Evolutionary conservation across 2,329 filamentous ascomycete genomes (phyloP), one percentile per base, ranked within the genome.

Genomic region (Cercospora sojina): DNA sequence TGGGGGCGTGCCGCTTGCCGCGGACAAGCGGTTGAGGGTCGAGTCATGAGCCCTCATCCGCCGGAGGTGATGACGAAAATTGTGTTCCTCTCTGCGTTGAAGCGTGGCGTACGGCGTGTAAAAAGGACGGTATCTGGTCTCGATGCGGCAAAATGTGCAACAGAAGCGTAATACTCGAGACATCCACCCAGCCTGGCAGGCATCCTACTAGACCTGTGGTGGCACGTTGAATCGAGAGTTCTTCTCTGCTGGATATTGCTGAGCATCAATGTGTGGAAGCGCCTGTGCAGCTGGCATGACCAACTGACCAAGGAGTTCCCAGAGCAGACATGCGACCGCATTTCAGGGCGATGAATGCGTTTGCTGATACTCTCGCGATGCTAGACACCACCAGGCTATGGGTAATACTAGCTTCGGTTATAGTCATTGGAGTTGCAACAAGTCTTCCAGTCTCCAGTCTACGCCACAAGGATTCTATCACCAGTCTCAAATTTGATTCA

Each of bases 11-110:
- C 58, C 61, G 57, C 27, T 69, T 20, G 66, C 69, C 8, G 51
- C 62, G 47, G 71, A 70, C 9, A 76, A 76, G 69, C 70, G 70
- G 64, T 59, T 61, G 27, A 75, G 68, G 67, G 62, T 75, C 23
- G 67, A 69, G 38, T 67, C 56, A 32, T 74, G 51, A 72, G 51
- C 55, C 29, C 23, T 49, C 35, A 13, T 27, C 58, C 3, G 38
- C 35, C 23, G 1, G 12, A 16, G 20, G 6, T n/a, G 47, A 51
- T 57, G 53, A 57, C 53, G 53, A 57, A 57, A 32, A 20, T 35
- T 35, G 29, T 31, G 29, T 57, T 57, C 31, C 27, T 57, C 16
- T 56, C n/a, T 20, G 53, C 53, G 53, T 57, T 57, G 29, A 12
- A 57, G 53, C 53, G 27, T 57, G 53, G 53, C 27, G 53, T 57